Base-by-base conservation (phyloP, 805 yeast genomes). In the Lachancea fermentati region DNA sequence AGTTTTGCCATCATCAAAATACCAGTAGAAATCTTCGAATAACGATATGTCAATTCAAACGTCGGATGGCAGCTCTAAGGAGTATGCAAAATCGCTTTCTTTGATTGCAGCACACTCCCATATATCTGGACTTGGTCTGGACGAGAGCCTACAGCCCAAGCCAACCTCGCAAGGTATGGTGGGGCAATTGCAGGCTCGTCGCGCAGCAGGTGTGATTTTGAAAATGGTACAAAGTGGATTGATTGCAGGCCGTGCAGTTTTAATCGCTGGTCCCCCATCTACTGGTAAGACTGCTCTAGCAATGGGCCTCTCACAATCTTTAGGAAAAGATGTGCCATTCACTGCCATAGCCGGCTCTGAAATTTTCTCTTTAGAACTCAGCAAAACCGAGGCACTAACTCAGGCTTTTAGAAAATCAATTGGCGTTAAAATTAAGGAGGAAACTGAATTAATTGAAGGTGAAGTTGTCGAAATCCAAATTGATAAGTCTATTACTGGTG, bases 281-380 rank as follows among this genome's bases (percentile, higher is more conserved):
- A 93, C 98, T 0, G 99, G 99, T 65, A 93, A 93, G 64, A 93
- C 99, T 3, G 99, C 99, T 29, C 77, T 93, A 54, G 98, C 99
- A 11, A 84, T 88, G 83, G 98, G 97, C 13, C 71, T 84, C 30
- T 74, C 88, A 2, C 89, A 83, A 58, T 79, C 77, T 38, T 68
- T 84, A 51, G 81, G 81, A 7, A 59, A 56, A 24, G 72, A 65
- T 47, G 97, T 93, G 44, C 98, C 98, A 30, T 93, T 93, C 64
- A 91, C 97, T 30, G 87, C 95, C 7, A 75, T 93, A 62, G 91
- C 95, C 7, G 98, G 96, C 3, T 82, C 95, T 24, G 99, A 93
- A 67, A 78, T 93, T 45, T 93, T 79, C 58, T 85, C 96, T 4
- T 75, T 91, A 50, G 98, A 93, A 54, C 75, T 93, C 53, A 81